Evolutionary conservation across 495 filamentous ascomycete species (phyloP), one percentile per base, ranked within the genome.

Genomic region (Trichoderma parareesei): DNA sequence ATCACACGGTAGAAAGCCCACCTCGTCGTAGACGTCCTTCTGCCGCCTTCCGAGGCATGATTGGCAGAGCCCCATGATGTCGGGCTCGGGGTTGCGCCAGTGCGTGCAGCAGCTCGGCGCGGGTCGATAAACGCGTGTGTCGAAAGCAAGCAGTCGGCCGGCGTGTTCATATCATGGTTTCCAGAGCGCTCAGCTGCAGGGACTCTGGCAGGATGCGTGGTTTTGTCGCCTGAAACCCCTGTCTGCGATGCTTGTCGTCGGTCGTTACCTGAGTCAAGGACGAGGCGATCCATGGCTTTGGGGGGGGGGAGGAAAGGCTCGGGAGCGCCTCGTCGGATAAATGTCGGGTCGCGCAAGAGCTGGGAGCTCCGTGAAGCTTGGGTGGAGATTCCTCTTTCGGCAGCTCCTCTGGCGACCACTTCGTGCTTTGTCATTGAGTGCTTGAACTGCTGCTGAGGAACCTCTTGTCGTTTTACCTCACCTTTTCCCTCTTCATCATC

Each of bases 31-130:
- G 37, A 71, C 73, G 67, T 79, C 75, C 65, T 67, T 72, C 46
- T 74, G 74, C 49, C 73, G 71, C 62, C 70, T 63, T 68, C 78
- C 78, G 63, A 81, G 69, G 67, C 78, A 81, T 7, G 78, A 80
- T 40, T 74, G 71, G 70, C 78, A 81, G 69, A 77, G 73, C 14
- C 78, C 78, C 78, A 81, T 81, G 66, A 67, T 69, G 67, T 62
- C 61, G 13, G 42, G n/a, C 40, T 41, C 64, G 40, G 35, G 46
- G 16, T 40, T 49, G 62, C 44, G 62, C 62, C 37, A 53, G 41
- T 64, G 62, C 41, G 42, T 49, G 11, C 62, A 16, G 62, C 62
- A 64, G 62, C 62, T 64, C 18, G 53, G 62, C 43, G 62, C 44
- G 62, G 16, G 20, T 57, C 11, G 16, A 11, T 57, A 10, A 20